A percentile compares a stretch with the other conserved stretches of the same genome.
These are phyloP conservation scores for Grammothele lineata DNA, from an alignment of 768 basidiomycete species.

Conservation along the genomic window DNA sequence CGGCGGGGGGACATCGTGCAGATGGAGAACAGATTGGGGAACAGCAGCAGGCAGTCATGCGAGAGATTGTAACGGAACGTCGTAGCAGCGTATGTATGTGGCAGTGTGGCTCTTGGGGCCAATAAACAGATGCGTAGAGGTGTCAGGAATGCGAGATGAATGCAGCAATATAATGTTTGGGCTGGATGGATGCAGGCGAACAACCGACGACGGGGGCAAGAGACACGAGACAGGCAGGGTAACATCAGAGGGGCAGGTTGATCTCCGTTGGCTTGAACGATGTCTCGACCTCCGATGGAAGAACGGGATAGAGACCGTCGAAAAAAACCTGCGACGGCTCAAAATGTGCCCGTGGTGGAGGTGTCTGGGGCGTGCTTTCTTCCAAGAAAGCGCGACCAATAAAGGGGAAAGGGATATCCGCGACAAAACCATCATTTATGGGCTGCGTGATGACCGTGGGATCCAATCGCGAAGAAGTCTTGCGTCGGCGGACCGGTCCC, in stretches of 20 bases:
- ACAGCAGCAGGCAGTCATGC: constrained; percentile 1
- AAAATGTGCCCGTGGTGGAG: constrained; percentile 6
- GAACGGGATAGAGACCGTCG: constrained; percentile 17
- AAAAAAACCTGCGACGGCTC: constrained; percentile 17
- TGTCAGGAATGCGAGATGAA: constrained; percentile 4
- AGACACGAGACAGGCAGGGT: background rate
- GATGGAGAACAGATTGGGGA: constrained; percentile 10
- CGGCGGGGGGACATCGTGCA: constrained; percentile 7
- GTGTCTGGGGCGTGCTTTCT: constrained; percentile 15
- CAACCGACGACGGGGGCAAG: background rate
- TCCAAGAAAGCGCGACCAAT: background rate
- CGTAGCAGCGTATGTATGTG: constrained; percentile 8
- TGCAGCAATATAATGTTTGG: background rate
- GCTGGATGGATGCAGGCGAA: constrained; percentile 3
- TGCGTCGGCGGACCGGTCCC: constrained; percentile 59
- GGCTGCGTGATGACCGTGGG: no score
- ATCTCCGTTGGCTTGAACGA: constrained; percentile 9
- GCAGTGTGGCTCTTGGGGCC: constrained; percentile 9
- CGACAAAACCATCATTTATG: no score
- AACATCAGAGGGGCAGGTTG: background rate
- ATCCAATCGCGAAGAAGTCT: constrained; percentile 46
- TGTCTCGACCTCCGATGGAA: constrained; percentile 12
- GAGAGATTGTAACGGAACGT: constrained; percentile 8
- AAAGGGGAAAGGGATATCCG: constrained; percentile 10
- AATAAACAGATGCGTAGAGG: constrained; percentile 11